Evolutionary conservation across 805 yeast species (phyloP).

Genomic region (Kodamaea kakaduensis): DNA sequence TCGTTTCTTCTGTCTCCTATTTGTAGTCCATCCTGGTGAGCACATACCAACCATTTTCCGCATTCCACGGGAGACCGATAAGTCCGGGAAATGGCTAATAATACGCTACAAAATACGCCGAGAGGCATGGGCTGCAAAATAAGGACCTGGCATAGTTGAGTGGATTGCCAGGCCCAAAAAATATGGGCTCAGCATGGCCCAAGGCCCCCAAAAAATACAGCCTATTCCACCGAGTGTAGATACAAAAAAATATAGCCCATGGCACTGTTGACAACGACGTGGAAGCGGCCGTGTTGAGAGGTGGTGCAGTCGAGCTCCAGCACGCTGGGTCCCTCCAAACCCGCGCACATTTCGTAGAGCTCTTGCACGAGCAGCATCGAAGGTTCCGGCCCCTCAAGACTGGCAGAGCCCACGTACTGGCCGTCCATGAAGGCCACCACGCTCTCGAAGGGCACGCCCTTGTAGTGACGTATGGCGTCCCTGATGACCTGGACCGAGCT

Average conservation of each 20-base stretch:
- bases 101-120: too few relatives aligned
- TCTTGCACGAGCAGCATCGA: slow-evolving; percentile 3
- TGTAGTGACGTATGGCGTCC: slow-evolving; percentile 5
- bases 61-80: too few relatives aligned
- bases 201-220: not conserved
- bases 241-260: slow-evolving; percentile 6
- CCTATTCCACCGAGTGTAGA: not conserved
- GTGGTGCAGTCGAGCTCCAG: slow-evolving; percentile 5
- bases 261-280: slow-evolving; percentile 3
- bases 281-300: slow-evolving; percentile 6
- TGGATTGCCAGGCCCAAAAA: too few relatives aligned
- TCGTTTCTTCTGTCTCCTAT: too few relatives aligned
- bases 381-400: too few relatives aligned
- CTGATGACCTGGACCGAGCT: slow-evolving; percentile 2
- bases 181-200: too few relatives aligned
- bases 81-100: too few relatives aligned
- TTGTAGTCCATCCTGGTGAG: too few relatives aligned
- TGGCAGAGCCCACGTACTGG: too few relatives aligned
- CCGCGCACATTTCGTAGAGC: not conserved
- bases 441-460: slow-evolving; percentile 3
- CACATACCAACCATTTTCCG: too few relatives aligned
- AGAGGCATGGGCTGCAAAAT: too few relatives aligned
- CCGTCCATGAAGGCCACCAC: slow-evolving; percentile 1
- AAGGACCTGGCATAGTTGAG: too few relatives aligned
- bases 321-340: not conserved